Percentiles rank a stretch among this genome's conserved stretches.
Conservation (phyloP, 108 stramenopile genomes). For the Fragilariopsis cylindrus region DNA sequence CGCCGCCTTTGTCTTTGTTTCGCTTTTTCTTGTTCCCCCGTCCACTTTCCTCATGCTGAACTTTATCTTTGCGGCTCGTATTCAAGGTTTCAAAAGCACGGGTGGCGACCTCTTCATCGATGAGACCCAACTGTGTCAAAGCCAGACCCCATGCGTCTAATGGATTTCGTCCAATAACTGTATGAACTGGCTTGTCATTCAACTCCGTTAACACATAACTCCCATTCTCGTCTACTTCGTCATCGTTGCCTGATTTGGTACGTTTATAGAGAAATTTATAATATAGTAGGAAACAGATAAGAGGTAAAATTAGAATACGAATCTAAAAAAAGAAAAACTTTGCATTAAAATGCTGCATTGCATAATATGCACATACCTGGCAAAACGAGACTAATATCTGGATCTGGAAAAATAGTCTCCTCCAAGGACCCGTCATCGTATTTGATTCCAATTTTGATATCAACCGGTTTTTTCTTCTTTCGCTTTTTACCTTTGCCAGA, state of each 20-base stretch:
- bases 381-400: constrained; percentile 67
- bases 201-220: constrained; percentile 52
- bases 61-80: constrained; percentile 33
- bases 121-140: constrained; percentile 64
- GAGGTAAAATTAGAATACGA: background rate
- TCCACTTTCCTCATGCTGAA: constrained; percentile 33
- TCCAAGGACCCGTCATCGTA: constrained; percentile 84
- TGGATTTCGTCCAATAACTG: constrained; percentile 61
- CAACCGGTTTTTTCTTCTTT: constrained; percentile 29
- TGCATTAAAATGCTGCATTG: background rate
- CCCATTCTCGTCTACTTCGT: constrained; percentile 46
- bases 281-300: background rate
- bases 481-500: constrained; percentile 20
- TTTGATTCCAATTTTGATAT: constrained; percentile 51
- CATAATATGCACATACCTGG: constrained; percentile 52
- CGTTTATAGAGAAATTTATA: too few relatives aligned
- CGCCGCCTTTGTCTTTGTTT: constrained; percentile 40
- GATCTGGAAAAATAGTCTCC: constrained; percentile 65
- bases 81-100: constrained; percentile 51
- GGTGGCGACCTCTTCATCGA: constrained; percentile 75
- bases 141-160: constrained; percentile 83
- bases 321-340: background rate
- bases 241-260: constrained; percentile 31
- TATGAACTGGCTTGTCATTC: constrained; percentile 62
- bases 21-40: constrained; percentile 39